Conservation (phyloP, 306 rosid genomes). For the Gillenia trifoliata region DNA sequence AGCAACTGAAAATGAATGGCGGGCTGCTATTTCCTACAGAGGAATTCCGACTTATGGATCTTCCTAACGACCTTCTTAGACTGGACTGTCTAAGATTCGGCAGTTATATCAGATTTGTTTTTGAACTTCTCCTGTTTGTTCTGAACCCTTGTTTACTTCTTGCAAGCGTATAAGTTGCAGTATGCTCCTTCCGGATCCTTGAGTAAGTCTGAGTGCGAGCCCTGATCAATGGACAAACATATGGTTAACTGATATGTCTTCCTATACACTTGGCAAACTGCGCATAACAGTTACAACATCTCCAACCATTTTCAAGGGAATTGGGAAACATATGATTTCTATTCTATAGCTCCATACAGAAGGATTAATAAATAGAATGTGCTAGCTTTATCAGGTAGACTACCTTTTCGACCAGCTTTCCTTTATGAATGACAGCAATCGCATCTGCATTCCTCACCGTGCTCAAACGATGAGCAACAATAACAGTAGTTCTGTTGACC, state of each 20-base stretch:
- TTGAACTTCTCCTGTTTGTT: constrained; percentile 30
- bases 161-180: constrained; percentile 75
- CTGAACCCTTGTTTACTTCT: constrained; percentile 47
- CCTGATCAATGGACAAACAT: constrained; percentile 34
- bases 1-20: constrained; percentile 63
- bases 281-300: background rate
- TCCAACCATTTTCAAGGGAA: background rate
- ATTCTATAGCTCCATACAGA: no score
- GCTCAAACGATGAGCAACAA: constrained; percentile 96
- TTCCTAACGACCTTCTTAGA: constrained; percentile 46
- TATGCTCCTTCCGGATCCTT: constrained; percentile 78
- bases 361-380: background rate
- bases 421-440: constrained; percentile 90
- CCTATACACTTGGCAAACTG: no score
- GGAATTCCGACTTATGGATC: constrained; percentile 72
- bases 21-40: constrained; percentile 63
- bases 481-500: constrained; percentile 74
- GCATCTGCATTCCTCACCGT: constrained; percentile 78
- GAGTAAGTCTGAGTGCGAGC: constrained; percentile 60
- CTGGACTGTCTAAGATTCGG: constrained; percentile 56
- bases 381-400: background rate
- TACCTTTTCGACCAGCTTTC: constrained; percentile 92
- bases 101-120: constrained; percentile 34
- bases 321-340: no score
- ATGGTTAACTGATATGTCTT: background rate